A percentile compares a stretch with the other conserved stretches of the same genome.
These are phyloP conservation scores for Fragaria nilgerrensis DNA, from an alignment of 306 rosid genomes.

Conservation along the genomic window DNA sequence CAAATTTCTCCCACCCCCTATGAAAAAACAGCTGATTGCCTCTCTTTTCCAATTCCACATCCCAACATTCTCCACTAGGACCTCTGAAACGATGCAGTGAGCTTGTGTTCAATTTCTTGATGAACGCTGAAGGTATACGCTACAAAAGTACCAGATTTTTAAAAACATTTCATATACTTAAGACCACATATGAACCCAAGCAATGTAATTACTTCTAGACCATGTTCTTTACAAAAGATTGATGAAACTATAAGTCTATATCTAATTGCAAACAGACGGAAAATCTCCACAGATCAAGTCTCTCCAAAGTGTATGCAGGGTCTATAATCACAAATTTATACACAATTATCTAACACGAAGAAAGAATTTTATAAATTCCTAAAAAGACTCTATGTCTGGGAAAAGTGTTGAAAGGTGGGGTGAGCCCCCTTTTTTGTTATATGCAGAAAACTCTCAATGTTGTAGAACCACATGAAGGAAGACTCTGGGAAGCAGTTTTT, in stretches of 20 bases:
- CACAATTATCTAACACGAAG: neutral
- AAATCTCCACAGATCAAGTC: neutral
- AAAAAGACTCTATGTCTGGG: neutral
- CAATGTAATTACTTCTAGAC: neutral
- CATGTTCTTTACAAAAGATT: neutral
- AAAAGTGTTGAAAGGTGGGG: neutral
- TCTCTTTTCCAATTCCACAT: slow-evolving; percentile 5
- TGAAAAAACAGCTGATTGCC: slow-evolving; percentile 1
- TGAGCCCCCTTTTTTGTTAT: neutral
- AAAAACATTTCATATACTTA: neutral
- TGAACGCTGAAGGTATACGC: slow-evolving; percentile 12
- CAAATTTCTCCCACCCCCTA: neutral
- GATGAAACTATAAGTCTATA: neutral
- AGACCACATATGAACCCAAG: neutral
- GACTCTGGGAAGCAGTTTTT: neutral
- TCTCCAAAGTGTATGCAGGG: neutral
- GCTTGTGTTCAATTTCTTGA: slow-evolving; percentile 4
- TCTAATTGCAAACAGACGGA: neutral
- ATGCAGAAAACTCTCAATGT: neutral
- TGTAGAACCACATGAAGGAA: neutral
- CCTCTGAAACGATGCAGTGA: neutral
- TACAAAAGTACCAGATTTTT: neutral
- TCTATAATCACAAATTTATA: neutral
- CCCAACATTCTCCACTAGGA: neutral
- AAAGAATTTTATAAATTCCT: neutral